Conservation (phyloP, 2,329 filamentous ascomycete species). For the Colletotrichum limetticola region DNA sequence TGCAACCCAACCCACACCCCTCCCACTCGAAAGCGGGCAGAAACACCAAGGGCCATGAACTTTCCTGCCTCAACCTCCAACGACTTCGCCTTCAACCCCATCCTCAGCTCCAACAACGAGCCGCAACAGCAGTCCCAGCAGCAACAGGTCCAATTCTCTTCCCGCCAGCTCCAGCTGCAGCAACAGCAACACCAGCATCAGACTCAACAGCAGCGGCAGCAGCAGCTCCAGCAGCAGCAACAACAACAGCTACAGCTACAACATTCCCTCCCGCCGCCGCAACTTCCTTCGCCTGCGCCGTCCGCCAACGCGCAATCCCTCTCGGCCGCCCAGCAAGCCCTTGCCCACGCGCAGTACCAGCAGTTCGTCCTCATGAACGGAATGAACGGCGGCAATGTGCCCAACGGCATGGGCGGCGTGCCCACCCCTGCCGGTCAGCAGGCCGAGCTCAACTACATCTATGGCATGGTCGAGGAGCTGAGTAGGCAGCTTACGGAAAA, state of each 20-base stretch:
- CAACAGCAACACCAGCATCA: slow-evolving; percentile 35
- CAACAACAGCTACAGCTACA: slow-evolving; percentile 38
- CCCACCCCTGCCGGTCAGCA: slow-evolving; percentile 76
- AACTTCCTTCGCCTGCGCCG: slow-evolving; percentile 27
- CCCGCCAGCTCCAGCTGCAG: slow-evolving; percentile 37
- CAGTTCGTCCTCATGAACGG: slow-evolving; percentile 55
- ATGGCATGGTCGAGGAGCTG: slow-evolving; percentile 74
- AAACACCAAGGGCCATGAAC: slow-evolving; percentile 41
- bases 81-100: slow-evolving; percentile 42
- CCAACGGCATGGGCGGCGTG: slow-evolving; percentile 56
- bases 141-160: slow-evolving; percentile 30
- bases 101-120: slow-evolving; percentile 37
- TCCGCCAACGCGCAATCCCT: slow-evolving; percentile 32
- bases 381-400: slow-evolving; percentile 60
- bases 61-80: slow-evolving; percentile 44
- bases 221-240: slow-evolving; percentile 34
- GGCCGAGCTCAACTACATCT: slow-evolving; percentile 75
- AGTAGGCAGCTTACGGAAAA: slow-evolving; percentile 72
- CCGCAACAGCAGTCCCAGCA: slow-evolving; percentile 36
- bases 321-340: slow-evolving; percentile 36
- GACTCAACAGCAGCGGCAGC: slow-evolving; percentile 37
- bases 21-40: background rate
- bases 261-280: slow-evolving; percentile 34
- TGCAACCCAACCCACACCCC: background rate
- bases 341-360: slow-evolving; percentile 35